These are phyloP conservation scores for Globisporangium iwayamae DNA, from an alignment of 352 stramenopile genomes.

Conservation along the genomic window DNA sequence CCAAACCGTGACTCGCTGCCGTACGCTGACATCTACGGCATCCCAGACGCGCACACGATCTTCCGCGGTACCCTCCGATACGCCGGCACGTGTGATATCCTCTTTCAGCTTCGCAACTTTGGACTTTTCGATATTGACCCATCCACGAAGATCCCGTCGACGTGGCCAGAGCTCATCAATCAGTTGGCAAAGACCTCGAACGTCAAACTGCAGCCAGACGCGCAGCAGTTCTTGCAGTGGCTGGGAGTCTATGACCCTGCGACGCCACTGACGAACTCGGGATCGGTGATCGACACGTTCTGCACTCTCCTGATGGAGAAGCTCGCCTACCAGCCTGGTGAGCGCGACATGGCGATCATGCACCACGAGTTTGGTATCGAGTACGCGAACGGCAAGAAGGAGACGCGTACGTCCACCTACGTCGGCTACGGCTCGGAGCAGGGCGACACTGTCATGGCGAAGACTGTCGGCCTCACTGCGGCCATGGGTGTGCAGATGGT, in stretches of 20 bases:
- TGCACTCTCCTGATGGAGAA: slow-evolving; percentile 86
- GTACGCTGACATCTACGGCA: slow-evolving; percentile 94
- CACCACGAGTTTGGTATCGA: slow-evolving; percentile 88
- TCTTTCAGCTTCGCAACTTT: slow-evolving; percentile 89
- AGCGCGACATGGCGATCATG: slow-evolving; percentile 96
- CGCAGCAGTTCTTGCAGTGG: slow-evolving; percentile 72
- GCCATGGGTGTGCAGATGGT: slow-evolving; percentile 94
- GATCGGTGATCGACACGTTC: slow-evolving; percentile 81
- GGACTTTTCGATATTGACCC: slow-evolving; percentile 85
- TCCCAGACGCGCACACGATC: slow-evolving; percentile 87
- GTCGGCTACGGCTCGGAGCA: slow-evolving; percentile 89
- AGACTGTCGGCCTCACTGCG: slow-evolving; percentile 93
- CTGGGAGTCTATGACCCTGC: slow-evolving; percentile 59
- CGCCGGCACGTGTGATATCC: slow-evolving; percentile 88
- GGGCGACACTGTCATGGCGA: slow-evolving; percentile 93
- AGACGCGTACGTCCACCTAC: slow-evolving; percentile 89
- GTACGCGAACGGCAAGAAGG: slow-evolving; percentile 73
- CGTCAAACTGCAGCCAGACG: slow-evolving; percentile 43
- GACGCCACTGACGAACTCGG: slow-evolving; percentile 49
- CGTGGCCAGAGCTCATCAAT: slow-evolving; percentile 85
- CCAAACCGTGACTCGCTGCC: slow-evolving; percentile 93
- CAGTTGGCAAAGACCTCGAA: slow-evolving; percentile 38
- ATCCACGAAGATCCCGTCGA: slow-evolving; percentile 38
- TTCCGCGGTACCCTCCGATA: slow-evolving; percentile 95
- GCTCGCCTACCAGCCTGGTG: slow-evolving; percentile 83